phyloP scores from a whole-genome alignment of 106 monocot species.

The Cymbidium sinense region DNA sequence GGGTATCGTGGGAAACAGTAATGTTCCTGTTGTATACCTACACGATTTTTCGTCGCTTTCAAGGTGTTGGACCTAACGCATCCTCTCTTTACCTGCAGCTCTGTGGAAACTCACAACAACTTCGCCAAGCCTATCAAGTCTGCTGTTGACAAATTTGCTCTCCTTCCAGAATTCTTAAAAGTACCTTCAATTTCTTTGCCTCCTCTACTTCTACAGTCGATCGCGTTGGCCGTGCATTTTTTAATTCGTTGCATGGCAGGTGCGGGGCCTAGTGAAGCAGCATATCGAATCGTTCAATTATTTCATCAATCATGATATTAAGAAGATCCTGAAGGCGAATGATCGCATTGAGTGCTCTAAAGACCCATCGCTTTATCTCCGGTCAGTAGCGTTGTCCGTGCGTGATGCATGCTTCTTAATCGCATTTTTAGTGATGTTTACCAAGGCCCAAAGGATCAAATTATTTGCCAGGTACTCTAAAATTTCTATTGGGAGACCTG shows the following conservation, averaged over 20 bases:
- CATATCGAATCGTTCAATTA: constrained; percentile 91
- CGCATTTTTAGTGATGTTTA: not conserved
- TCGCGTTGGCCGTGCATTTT: not conserved
- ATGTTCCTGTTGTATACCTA: not conserved
- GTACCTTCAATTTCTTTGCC: not conserved
- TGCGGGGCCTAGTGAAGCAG: constrained; percentile 88
- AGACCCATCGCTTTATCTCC: constrained; percentile 47
- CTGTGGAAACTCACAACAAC: constrained; percentile 4
- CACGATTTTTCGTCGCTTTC: not conserved
- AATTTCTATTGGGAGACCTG: constrained; percentile 52
- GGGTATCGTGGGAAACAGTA: not conserved
- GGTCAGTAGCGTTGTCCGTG: constrained; percentile 7
- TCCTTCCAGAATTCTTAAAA: constrained; percentile 84
- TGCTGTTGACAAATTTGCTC: constrained; percentile 70
- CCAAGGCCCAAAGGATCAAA: not conserved
- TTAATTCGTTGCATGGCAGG: constrained; percentile 24
- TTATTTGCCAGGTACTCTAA: constrained; percentile 44
- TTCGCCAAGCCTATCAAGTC: constrained; percentile 58
- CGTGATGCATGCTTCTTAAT: not conserved
- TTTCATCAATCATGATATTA: constrained; percentile 64
- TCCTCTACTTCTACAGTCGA: not conserved
- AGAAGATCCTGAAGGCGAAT: constrained; percentile 86
- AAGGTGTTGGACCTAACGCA: not conserved
- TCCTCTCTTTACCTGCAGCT: not conserved
- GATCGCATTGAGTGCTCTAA: constrained; percentile 39